phyloP scores from a whole-genome alignment of 2,329 filamentous ascomycete species.

The Zasmidium citrigriseum region DNA sequence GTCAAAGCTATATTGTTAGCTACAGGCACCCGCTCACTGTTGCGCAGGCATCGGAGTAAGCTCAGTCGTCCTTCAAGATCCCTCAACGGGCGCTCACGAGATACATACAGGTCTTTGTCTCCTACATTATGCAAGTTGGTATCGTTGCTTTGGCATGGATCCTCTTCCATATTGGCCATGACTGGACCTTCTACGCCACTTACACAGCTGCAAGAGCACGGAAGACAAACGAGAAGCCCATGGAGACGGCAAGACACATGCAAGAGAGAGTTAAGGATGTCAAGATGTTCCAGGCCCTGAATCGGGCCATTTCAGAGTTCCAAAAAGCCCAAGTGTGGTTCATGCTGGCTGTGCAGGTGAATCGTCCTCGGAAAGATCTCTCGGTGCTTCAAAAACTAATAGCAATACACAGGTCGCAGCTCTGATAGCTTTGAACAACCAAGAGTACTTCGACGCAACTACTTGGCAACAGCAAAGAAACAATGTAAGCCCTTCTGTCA shows the following conservation, averaged over 20 bases:
- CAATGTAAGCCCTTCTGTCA: constrained; percentile 5
- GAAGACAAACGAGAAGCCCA: background rate
- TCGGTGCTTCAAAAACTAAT: too few relatives aligned
- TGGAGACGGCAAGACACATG: background rate
- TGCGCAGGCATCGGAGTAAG: constrained; percentile 12
- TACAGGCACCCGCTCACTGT: too few relatives aligned
- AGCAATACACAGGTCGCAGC: constrained; percentile 7
- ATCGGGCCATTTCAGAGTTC: constrained; percentile 15
- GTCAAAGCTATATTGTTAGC: too few relatives aligned
- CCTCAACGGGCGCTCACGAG: background rate
- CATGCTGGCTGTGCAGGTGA: constrained; percentile 17
- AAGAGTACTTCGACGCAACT: constrained; percentile 9
- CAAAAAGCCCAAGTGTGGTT: constrained; percentile 23
- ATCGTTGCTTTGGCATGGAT: constrained; percentile 15
- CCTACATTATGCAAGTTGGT: constrained; percentile 18
- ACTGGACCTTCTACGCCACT: constrained; percentile 7
- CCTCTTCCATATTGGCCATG: constrained; percentile 14
- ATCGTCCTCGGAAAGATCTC: too few relatives aligned
- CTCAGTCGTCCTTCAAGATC: background rate
- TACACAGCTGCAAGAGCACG: background rate
- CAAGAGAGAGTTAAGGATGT: constrained; percentile 6
- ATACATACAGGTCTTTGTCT: constrained; percentile 16
- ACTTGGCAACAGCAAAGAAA: constrained; percentile 15
- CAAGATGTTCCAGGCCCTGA: constrained; percentile 1
- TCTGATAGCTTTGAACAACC: constrained; percentile 17